These are phyloP conservation scores for Pseudofabraea citricarpa DNA, from an alignment of 2,329 filamentous ascomycete genomes.

Conservation along the genomic window DNA sequence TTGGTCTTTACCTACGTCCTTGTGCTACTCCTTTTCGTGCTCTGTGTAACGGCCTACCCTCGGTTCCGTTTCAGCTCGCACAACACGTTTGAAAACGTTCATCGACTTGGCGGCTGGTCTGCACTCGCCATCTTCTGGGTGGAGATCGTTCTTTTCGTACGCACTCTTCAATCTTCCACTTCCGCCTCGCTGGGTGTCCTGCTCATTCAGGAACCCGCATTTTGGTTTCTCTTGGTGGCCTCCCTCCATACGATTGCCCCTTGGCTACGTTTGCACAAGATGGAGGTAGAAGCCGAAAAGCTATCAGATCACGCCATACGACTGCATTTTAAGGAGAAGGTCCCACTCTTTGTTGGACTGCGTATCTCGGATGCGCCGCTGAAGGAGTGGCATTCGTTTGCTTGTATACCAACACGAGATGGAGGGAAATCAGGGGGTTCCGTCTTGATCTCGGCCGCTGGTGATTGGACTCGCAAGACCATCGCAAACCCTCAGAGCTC, in stretches of 20 bases:
- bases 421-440: conserved; percentile 39
- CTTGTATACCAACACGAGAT: conserved; percentile 45
- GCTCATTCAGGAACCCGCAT: conserved; percentile 34
- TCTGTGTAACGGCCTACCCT: conserved; percentile 45
- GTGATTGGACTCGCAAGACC: conserved; percentile 51
- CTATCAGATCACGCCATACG: conserved; percentile 52
- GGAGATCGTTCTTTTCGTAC: conserved; percentile 36
- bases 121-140: conserved; percentile 45
- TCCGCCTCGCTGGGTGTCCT: conserved; percentile 10
- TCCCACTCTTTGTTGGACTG: conserved; percentile 35
- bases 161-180: conserved; percentile 12
- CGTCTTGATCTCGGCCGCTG: conserved; percentile 50
- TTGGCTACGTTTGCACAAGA: conserved; percentile 48
- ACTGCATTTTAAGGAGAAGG: conserved; percentile 46
- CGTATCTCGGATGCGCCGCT: conserved; percentile 44
- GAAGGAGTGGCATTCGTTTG: conserved; percentile 54
- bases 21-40: conserved; percentile 38
- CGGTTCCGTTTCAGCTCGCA: conserved; percentile 43
- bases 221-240: conserved; percentile 52
- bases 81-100: conserved; percentile 51
- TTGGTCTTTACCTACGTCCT: conserved; percentile 21
- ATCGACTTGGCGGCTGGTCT: conserved; percentile 53
- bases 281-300: conserved; percentile 41
- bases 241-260: conserved; percentile 50
- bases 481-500: conserved; percentile 45